phyloP scores from a whole-genome alignment of 208 protist genomes.

The Trypanosoma avium region DNA sequence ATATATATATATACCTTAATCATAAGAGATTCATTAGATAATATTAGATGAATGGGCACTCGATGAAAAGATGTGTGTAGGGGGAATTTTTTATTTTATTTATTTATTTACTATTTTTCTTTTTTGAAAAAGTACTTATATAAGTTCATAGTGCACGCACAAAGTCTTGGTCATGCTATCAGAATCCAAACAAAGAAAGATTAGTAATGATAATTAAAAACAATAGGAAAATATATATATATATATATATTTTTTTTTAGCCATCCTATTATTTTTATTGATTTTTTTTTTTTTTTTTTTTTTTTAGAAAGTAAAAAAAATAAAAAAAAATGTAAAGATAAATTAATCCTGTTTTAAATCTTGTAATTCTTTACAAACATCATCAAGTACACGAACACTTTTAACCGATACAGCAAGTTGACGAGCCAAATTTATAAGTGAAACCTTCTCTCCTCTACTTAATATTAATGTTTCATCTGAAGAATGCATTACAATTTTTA shows the following conservation, averaged over 20 bases:
- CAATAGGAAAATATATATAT: background rate
- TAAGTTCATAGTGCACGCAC: no score
- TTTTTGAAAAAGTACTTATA: no score
- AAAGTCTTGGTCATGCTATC: no score
- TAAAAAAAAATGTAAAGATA: conserved; percentile 19
- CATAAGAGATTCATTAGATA: no score
- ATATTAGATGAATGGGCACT: no score
- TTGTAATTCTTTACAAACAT: conserved; percentile 20
- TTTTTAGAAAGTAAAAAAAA: conserved; percentile 6
- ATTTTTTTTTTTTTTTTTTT: background rate
- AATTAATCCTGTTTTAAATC: conserved; percentile 3
- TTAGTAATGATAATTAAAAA: background rate
- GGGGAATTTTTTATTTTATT: background rate
- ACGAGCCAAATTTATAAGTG: conserved; percentile 78
- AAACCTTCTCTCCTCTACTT: conserved; percentile 72
- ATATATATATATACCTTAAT: no score
- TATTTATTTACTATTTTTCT: background rate
- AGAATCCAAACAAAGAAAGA: background rate
- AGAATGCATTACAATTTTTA: conserved; percentile 76
- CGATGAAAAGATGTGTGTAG: no score
- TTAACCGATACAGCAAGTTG: conserved; percentile 82
- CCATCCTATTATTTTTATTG: no score
- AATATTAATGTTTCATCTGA: conserved; percentile 28
- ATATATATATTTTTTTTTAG: background rate
- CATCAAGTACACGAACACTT: conserved; percentile 30